Conservation (phyloP, 169 alveolate genomes). For the Plasmodium berghei region DNA sequence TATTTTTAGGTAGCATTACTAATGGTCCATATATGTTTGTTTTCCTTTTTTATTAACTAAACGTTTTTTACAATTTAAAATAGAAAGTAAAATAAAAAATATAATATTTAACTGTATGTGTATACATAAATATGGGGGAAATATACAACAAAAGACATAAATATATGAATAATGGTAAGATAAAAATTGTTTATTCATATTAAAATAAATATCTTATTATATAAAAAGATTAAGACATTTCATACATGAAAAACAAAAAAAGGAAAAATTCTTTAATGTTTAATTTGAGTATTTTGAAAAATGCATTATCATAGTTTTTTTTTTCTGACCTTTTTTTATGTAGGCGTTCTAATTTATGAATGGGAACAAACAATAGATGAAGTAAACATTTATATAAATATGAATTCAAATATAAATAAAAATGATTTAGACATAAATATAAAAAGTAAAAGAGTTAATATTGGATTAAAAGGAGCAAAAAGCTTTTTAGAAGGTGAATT, state of each 20-base stretch:
- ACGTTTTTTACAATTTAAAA: too few species aligned
- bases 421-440: slow-evolving; percentile 48
- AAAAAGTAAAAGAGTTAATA: slow-evolving; percentile 39
- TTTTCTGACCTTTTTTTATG: neutral
- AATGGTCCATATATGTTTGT: too few species aligned
- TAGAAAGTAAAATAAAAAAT: too few species aligned
- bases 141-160: slow-evolving; percentile 66
- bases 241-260: too few species aligned
- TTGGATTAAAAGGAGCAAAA: slow-evolving; percentile 45
- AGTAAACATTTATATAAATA: slow-evolving; percentile 43
- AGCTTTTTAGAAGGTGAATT: slow-evolving; percentile 71
- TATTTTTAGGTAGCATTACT: too few species aligned
- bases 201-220: too few species aligned
- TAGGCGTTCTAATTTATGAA: slow-evolving; percentile 63
- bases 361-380: slow-evolving; percentile 76
- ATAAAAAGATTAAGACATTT: too few species aligned
- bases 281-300: too few species aligned
- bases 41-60: too few species aligned
- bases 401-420: slow-evolving; percentile 39
- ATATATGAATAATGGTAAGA: slow-evolving; percentile 62
- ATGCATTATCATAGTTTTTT: neutral
- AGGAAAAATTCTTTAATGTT: too few species aligned
- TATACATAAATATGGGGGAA: slow-evolving; percentile 48
- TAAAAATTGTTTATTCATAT: too few species aligned
- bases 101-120: too few species aligned